Base-by-base conservation (phyloP, 2,329 filamentous ascomycete species). In the Magnaporthales sp. region DNA sequence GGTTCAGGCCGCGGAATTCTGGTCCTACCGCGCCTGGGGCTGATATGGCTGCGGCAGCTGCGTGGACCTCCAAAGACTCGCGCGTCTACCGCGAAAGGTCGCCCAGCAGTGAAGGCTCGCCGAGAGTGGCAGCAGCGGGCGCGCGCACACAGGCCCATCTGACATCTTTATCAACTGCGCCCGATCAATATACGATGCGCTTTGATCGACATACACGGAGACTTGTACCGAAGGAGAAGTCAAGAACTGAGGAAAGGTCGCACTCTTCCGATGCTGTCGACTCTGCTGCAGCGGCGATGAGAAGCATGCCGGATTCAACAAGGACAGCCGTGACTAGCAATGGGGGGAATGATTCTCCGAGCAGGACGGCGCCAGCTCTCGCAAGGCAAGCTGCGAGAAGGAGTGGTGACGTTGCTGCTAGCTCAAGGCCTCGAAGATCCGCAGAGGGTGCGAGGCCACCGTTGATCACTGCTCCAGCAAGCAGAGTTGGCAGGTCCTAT, bases 11-110 rank as follows among this genome's bases (percentile, higher is more conserved):
- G 15, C 58, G 56, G 11, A 58, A 66, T n/a, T 13, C 51, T 13
- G 56, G n/a, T 19, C 11, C 29, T 26, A 66, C 64, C 8, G 56
- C 64, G 13, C 79, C 79, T 9, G 81, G 86, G 0, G 83, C 87
- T 13, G 89, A 82, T 74, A 88, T 86, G 72, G 88, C 88, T 56
- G 88, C 88, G 29, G 86, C 84, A 3, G 73, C 89, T 65, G 88
- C 88, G 32, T 90, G 88, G 86, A 81, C 75, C 66, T 78, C 79
- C 22, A 74, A 84, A 15, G 77, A 66, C n/a, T 61, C 64, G 38
- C 56, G 56, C 24, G 9, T 22, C 56, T 60, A 60, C 56, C 56
- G 24, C 56, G 56, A 60, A 19, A 60, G 56, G 11, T 60, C 56
- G 26, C 22, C 56, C 26, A 60, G 56, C 38, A 54, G 31, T 19